Base-by-base conservation (phyloP, 73 alveolate genomes). In the Uronychia binucleata region DNA sequence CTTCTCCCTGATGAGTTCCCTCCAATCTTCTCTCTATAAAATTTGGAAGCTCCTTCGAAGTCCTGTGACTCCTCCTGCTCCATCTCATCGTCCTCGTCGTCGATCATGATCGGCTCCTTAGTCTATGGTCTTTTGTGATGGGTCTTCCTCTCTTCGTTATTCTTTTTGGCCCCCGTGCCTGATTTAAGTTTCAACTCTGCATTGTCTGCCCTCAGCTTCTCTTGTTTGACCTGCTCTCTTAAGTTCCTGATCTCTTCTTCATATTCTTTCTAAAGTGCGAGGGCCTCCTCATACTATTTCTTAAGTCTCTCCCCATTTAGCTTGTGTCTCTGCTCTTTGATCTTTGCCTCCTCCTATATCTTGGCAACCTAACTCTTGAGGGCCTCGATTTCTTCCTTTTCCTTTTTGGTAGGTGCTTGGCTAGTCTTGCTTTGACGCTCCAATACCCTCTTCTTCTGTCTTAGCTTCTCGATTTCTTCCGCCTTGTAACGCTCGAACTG, bases 311-410 rank as follows among this genome's bases (percentile, higher is more conserved):
- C 58, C 60, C 58, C 32, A 77, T 82, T 96, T 57, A 93, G 90
- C 82, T 95, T 97, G 91, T 94, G 89, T 75, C 97, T 94, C 79
- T 96, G 90, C 30, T 97, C 99, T 84, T 94, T 96, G 32, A 87
- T 82, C 84, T 91, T 97, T 80, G 82, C 84, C 33, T 96, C 98
- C 84, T 95, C 98, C 83, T 86, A 86, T 60, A 94, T 78, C 88
- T 96, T 88, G 89, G 88, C 75, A 29, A 92, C 75, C 76, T 94
- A 91, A 67, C 88, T 92, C 88, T 94, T 97, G 78, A 97, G 84
- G 75, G 81, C 83, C 88, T 97, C 99, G n/a, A 94, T 90, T 93
- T 97, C 99, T 92, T 93, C 97, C 86, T 97, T 94, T 82, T 97
- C 99, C 79, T 95, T 96, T 80, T 95, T 93, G 80, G 95, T 77